Base-by-base conservation (phyloP, 2,329 filamentous ascomycete species). In the Fonsecaea pedrosoi region DNA sequence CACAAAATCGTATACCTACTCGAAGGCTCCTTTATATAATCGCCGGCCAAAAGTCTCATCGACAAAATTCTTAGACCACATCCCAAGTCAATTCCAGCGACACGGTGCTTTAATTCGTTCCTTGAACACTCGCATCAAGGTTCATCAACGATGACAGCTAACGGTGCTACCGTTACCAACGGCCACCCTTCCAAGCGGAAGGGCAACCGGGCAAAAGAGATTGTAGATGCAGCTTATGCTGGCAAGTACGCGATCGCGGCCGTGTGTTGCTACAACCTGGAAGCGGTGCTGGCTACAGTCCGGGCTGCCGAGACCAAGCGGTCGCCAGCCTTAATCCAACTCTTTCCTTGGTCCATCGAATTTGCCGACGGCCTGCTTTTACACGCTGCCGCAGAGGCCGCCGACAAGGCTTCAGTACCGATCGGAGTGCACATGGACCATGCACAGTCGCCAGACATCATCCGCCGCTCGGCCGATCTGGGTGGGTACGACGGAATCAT, bases 291-390 rank as follows among this genome's bases (percentile, higher is more conserved):
- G 18, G 89, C 88, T 2, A 87, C 87, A 1, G 87, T 92, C 48
- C 84, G 85, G 70, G 90, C 90, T 7, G 90, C 90, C 64, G 89
- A 91, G 78, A 83, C 84, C 32, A 89, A 89, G 67, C 81, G 81
- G 50, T 89, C 89, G 0, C 89, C 90, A 0, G 84, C 88, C 63
- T 90, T 92, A 82, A 86, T 92, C 71, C 86, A 90, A 34, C 85
- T 92, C 71, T 92, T 92, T 77, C 90, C 90, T 30, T 92, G 90
- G 90, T 89, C 90, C 0, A 83, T 91, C 59, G 80, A 88, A 69
- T 91, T 90, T 78, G 87, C 88, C 3, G 84, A 84, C 62, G 81
- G 82, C 2, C 75, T 85, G 25, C 83, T 88, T 34, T 83, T 88
- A 6, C 81, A 82, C 67, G 84, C 84, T 3, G 86, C 85, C 3